Evolutionary conservation across 148 eudicot species (phyloP), one percentile per base, ranked within the genome.

Genomic region (Camellia lanceoleosa): DNA sequence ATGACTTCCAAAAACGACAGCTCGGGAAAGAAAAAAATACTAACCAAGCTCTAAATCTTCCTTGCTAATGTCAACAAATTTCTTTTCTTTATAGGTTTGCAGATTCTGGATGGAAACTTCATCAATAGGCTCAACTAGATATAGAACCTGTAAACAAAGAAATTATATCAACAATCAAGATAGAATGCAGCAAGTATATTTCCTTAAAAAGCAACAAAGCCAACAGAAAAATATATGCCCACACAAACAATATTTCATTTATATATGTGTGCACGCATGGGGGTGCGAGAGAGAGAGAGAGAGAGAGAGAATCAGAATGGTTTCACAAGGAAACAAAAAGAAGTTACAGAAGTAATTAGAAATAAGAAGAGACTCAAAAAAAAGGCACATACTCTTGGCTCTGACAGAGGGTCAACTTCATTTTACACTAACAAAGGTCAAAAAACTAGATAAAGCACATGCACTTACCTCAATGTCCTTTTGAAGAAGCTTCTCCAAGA

Each of bases 11-110:
- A 8, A 62, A 63, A 19, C 44, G 49, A 23, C 38, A 62, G 15
- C 15, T 16, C 38, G 0, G 18, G 3, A 8, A 20, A 65, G 52
- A 67, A 74, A 51, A 7, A 49, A n/a, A 15, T 9, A 82, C 95
- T 86, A 49, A 96, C 99, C 99, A 79, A 97, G 93, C 78, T 97
- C 99, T 86, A 97, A 85, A 82, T 97, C 99, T 87, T 97, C 99
- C 92, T 97, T 97, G 99, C 99, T 97, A 68, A 97, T 92, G 83
- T 97, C 99, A 82, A 97, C 99, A 88, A 97, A 97, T 79, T 97
- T 97, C 90, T 94, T 97, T 59, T 97, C 99, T 82, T 97, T 97
- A 81, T 92, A 97, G 14, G 97, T 94, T 78, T 97, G 98, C 58
- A 97, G 86, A 83, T 92, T 97, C 86, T 94, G 98, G 83, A 97